These are phyloP conservation scores for Fusarium sp. DNA, from an alignment of 2,329 filamentous ascomycete species.

Conservation along the genomic window DNA sequence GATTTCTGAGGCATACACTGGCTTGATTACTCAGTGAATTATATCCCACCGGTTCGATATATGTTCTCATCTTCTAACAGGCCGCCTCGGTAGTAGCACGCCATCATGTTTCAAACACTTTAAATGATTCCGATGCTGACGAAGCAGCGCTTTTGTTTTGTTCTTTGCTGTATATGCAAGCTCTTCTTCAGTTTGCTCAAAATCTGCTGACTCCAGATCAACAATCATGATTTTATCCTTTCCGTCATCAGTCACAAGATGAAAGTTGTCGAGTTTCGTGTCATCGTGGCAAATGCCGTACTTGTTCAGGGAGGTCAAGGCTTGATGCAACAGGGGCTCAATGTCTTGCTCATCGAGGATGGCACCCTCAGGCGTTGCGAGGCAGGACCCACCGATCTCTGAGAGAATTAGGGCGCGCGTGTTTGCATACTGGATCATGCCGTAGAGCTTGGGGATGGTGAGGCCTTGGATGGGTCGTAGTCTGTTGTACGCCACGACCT, in stretches of 20 bases:
- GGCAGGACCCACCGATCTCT: conserved; percentile 38
- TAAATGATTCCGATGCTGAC: background rate
- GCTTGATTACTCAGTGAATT: accelerated
- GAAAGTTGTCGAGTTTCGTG: background rate
- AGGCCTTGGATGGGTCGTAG: conserved; percentile 40
- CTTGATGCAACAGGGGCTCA: background rate
- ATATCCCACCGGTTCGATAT: background rate
- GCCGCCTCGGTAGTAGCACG: background rate
- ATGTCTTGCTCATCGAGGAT: conserved; percentile 22
- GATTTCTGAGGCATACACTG: background rate
- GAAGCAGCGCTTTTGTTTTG: background rate
- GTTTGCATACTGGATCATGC: conserved; percentile 30
- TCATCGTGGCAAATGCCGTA: background rate
- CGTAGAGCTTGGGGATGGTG: conserved; percentile 40
- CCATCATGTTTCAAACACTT: background rate
- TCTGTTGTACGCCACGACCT: conserved; percentile 38
- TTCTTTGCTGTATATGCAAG: background rate
- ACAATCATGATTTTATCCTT: background rate
- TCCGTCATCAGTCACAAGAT: background rate
- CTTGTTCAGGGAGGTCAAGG: background rate
- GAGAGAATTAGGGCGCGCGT: conserved; percentile 42
- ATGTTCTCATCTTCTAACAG: background rate
- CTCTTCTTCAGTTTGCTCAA: background rate
- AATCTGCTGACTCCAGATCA: background rate
- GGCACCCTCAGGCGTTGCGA: conserved; percentile 37